A percentile compares a stretch with the other conserved stretches of the same genome.
These are phyloP conservation scores for Geotrichum candidum DNA, from an alignment of 1,139 yeast species.

Conservation along the genomic window DNA sequence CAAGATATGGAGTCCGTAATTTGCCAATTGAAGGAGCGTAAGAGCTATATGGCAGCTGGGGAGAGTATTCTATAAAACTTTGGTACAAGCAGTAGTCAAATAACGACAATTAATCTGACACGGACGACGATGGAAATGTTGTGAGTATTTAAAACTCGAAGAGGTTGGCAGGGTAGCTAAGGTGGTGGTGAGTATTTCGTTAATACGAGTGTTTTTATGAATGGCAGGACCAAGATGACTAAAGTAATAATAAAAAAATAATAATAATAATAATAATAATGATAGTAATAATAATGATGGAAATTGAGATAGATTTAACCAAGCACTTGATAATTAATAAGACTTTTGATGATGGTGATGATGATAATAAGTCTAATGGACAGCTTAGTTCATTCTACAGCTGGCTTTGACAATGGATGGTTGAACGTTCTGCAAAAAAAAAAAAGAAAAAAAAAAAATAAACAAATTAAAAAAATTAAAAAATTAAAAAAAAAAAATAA, in stretches of 20 bases:
- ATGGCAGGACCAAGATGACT: not conserved
- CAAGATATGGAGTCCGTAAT: not conserved
- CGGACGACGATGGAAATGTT: no score
- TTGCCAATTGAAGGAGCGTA: not conserved
- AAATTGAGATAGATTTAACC: no score
- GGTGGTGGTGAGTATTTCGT: no score
- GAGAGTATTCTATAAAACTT: not conserved
- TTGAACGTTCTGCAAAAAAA: not conserved
- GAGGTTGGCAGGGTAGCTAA: no score
- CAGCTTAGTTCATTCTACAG: not conserved
- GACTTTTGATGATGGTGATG: not conserved
- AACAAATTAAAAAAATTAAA: not conserved
- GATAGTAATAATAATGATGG: not conserved
- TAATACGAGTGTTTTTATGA: not conserved
- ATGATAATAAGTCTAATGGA: not conserved
- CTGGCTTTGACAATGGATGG: not conserved
- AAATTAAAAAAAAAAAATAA: not conserved
- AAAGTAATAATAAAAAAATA: no score
- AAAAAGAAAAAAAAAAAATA: not conserved
- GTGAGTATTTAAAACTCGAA: no score
- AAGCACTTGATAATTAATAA: not conserved
- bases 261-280: no score
- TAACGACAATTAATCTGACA: no score
- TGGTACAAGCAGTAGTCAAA: no score
- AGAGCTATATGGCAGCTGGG: not conserved